Conservation (phyloP, 2,329 filamentous ascomycete genomes). For the Fusarium paranaense region DNA sequence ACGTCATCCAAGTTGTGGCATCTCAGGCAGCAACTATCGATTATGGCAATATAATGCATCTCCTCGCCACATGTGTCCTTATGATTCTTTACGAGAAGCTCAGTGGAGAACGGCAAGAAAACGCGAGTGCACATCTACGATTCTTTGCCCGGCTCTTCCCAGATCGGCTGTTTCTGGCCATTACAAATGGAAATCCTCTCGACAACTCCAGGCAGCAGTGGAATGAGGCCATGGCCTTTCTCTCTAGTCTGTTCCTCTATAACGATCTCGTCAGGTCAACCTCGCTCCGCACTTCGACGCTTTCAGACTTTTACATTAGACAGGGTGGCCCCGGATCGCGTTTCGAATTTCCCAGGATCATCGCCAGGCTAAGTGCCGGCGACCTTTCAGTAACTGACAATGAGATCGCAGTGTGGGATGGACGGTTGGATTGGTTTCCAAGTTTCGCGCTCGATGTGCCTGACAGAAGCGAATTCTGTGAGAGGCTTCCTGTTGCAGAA, state of each 20-base stretch:
- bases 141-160: constrained; percentile 22
- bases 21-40: not conserved
- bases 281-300: constrained; percentile 10
- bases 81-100: constrained; percentile 34
- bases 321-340: not conserved
- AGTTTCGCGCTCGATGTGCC: constrained; percentile 24
- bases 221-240: constrained; percentile 20
- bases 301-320: constrained; percentile 27
- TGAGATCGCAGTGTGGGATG: constrained; percentile 29
- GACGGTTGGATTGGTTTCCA: constrained; percentile 31
- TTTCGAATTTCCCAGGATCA: constrained; percentile 25
- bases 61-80: constrained; percentile 27
- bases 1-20: not conserved
- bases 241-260: constrained; percentile 32
- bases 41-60: constrained; percentile 2
- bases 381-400: constrained; percentile 19
- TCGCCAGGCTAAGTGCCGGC: constrained; percentile 24
- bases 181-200: not conserved
- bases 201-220: not conserved
- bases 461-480: not conserved
- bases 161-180: not conserved
- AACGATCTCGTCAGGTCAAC: constrained; percentile 35
- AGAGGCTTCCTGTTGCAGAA: not conserved
- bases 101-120: constrained; percentile 15
- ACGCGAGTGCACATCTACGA: constrained; percentile 18